These are phyloP conservation scores for Calonectria pseudoturangicola DNA, from an alignment of 2,329 filamentous ascomycete species.

Conservation along the genomic window DNA sequence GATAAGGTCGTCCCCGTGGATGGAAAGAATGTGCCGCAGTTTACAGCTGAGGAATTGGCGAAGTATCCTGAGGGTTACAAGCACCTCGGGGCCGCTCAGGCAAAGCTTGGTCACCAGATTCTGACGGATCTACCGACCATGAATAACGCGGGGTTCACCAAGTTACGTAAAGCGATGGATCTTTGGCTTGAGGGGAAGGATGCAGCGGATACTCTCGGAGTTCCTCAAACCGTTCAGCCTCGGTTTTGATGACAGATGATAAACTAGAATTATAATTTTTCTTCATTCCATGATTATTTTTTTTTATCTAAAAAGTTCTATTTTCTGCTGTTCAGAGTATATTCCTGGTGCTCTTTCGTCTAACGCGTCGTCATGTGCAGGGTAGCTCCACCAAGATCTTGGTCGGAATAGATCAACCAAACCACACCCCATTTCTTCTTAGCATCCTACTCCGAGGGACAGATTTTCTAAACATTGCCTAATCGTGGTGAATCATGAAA, in stretches of 20 bases:
- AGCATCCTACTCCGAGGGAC: too few species aligned
- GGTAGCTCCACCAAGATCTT: too few species aligned
- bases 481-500: too few species aligned
- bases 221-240: not conserved
- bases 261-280: too few species aligned
- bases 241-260: not conserved
- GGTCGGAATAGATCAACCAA: too few species aligned
- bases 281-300: too few species aligned
- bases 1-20: conserved; percentile 69
- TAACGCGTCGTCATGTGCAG: too few species aligned
- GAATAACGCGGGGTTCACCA: conserved; percentile 17
- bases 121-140: conserved; percentile 22
- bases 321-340: too few species aligned
- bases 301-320: too few species aligned
- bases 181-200: conserved; percentile 19
- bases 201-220: conserved; percentile 5
- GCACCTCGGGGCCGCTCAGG: conserved; percentile 68
- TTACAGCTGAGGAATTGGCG: conserved; percentile 61
- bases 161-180: conserved; percentile 23
- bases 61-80: conserved; percentile 67
- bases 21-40: conserved; percentile 61
- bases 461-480: too few species aligned
- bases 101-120: conserved; percentile 65
- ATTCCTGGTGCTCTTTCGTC: too few species aligned
- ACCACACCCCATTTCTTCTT: too few species aligned